Evolutionary conservation across 179 eudicot species (phyloP), one percentile per base, ranked within the genome.

Genomic region (Silene coronaria): DNA sequence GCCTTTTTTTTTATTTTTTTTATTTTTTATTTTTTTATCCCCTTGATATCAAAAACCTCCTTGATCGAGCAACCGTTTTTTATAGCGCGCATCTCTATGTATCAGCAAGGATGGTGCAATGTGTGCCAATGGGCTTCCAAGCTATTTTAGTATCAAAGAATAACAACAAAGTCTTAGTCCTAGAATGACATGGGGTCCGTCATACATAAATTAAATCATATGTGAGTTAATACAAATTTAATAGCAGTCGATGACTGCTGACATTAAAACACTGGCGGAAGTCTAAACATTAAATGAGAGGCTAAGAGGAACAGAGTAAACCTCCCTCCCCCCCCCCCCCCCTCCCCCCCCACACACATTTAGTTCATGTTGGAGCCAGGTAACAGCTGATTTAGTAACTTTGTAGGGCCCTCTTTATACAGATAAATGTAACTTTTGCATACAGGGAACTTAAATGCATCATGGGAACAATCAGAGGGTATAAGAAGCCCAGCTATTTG

Each of bases 391-490:
- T 51, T 9, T 22, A 26, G 30, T 60, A 38, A 71, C 76, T 34
- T 61, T 16, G 11, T 57, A 27, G 53, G 66, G 32, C 26, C 48
- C 23, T 55, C 69, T 38, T 6, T 51, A 27, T 26, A 6, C 8
- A 19, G 27, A 34, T 66, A 14, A 38, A 55, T 55, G 21, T n/a
- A 27, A 24, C 27, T 60, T 62, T 17, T 36, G 22, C 21, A 66
- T 78, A 79, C 88, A 95, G 99, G 89, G 71, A 81, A 72, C 53
- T 70, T 76, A 70, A 86, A 82, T 84, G 76, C 91, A 68, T 84
- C 91, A 19, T 83, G 88, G 89, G 88, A 89, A 78, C 88, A 82
- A 74, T 81, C 97, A 67, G 93, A 84, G 80, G 87, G 82, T 75
- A 58, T 82, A 76, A 85, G 82, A 79, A 85, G 87, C 84, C 84